These are phyloP conservation scores for Penicillium italicum DNA, from an alignment of 2,329 filamentous ascomycete genomes.

Conservation along the genomic window DNA sequence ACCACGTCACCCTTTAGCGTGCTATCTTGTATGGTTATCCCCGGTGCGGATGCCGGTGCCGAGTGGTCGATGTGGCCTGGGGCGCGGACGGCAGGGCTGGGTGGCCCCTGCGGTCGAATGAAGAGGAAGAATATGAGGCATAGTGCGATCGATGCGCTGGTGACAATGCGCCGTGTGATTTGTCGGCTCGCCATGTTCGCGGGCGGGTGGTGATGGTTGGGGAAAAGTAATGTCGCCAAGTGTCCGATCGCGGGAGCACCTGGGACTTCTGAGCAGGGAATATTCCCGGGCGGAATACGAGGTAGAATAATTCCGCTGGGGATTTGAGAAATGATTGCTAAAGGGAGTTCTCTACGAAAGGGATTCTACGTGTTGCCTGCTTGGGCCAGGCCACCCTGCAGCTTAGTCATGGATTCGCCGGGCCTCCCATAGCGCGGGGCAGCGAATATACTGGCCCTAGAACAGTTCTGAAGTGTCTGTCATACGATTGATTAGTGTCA, in stretches of 20 bases:
- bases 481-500: background rate
- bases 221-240: slow-evolving; percentile 2
- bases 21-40: slow-evolving; percentile 30
- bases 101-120: slow-evolving; percentile 36
- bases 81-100: slow-evolving; percentile 39
- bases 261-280: background rate
- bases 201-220: background rate
- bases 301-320: background rate
- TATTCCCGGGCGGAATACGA: background rate
- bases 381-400: background rate
- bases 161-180: slow-evolving; percentile 36
- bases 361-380: slow-evolving; percentile 1
- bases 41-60: slow-evolving; percentile 18
- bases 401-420: slow-evolving; percentile 16
- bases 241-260: background rate
- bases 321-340: background rate
- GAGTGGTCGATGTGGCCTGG: slow-evolving; percentile 40
- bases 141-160: slow-evolving; percentile 32
- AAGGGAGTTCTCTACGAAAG: background rate
- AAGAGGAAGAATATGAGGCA: slow-evolving; percentile 40
- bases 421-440: background rate
- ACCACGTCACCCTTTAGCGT: slow-evolving; percentile 44
- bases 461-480: background rate
- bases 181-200: slow-evolving; percentile 37
- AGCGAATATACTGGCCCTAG: background rate